Base-by-base conservation (phyloP, 345 rosid genomes). In the Passiflora organensis region DNA sequence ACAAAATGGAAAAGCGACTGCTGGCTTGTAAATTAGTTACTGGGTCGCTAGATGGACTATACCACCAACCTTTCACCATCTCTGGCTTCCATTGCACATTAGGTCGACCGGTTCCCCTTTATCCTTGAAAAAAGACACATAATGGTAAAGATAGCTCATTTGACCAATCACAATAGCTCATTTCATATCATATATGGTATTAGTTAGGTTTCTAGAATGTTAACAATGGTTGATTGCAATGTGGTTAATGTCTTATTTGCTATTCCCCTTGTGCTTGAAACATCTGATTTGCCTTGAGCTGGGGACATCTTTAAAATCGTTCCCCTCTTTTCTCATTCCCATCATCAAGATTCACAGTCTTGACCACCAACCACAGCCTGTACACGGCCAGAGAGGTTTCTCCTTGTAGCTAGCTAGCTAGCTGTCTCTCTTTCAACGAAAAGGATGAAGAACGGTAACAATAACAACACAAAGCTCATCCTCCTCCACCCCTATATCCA, bases 401-500 rank as follows among this genome's bases (percentile, higher is more conserved):
- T 2, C 51, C 12, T 24, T 28, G n/a, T n/a, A n/a, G n/a, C n/a
- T n/a, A n/a, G n/a, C n/a, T n/a, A n/a, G n/a, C n/a, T n/a, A n/a
- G n/a, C 21, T 34, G 53, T 52, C 45, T 46, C 32, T 28, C 41
- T 23, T 17, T 13, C 38, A 23, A 51, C 17, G n/a, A 20, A 32
- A 37, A 4, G 1, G 43, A 90, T 82, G 94, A 91, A 84, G 82
- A 84, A 71, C 70, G 69, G 53, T 34, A 62, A 18, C 72, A 82
- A 69, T 51, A 73, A 66, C 76, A 91, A 86, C 80, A 86, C 96
- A 1, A 91, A 86, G 76, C 88, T 91, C 28, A 91, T 91, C 65
- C 95, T 91, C 48, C 80, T 91, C 43, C 98, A 88, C 43, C 98
- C 96, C 1, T 88, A 91, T 51, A 80, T 86, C 65, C 98, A 84